Evolutionary conservation across 2,329 filamentous ascomycete species (phyloP).

Genomic region (Capronia coronata): DNA sequence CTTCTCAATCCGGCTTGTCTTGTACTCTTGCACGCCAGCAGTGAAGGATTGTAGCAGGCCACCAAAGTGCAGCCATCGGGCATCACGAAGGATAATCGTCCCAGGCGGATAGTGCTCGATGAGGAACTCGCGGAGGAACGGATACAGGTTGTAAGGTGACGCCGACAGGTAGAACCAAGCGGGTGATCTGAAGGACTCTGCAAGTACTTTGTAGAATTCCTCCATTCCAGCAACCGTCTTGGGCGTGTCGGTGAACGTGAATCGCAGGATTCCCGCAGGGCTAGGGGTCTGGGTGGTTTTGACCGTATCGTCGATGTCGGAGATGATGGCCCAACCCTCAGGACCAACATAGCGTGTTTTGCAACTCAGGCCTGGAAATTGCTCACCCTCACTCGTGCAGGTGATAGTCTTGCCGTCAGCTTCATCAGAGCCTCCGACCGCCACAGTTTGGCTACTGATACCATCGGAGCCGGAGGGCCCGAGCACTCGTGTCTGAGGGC

Average conservation of each 20-base stretch:
- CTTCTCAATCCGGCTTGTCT: conserved; percentile 70
- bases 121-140: conserved; percentile 72
- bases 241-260: conserved; percentile 74
- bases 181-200: conserved; percentile 51
- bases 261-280: conserved; percentile 70
- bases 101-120: conserved; percentile 65
- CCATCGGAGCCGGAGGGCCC: conserved; percentile 67
- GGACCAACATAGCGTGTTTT: conserved; percentile 68
- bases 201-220: conserved; percentile 66
- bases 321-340: conserved; percentile 78
- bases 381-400: conserved; percentile 36
- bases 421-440: conserved; percentile 43
- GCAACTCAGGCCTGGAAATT: conserved; percentile 51
- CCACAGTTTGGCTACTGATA: conserved; percentile 59
- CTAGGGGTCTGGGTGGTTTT: conserved; percentile 79
- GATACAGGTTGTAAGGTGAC: conserved; percentile 89
- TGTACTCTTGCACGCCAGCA: conserved; percentile 71
- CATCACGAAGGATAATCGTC: conserved; percentile 76
- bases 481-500: conserved; percentile 46
- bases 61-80: conserved; percentile 75
- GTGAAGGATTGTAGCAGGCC: conserved; percentile 75
- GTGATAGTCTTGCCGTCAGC: conserved; percentile 47
- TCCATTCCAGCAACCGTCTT: conserved; percentile 73
- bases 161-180: conserved; percentile 92
- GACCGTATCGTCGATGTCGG: conserved; percentile 92